A percentile compares a stretch with the other conserved stretches of the same genome.
These are phyloP conservation scores for Geotrichum europaeum DNA, from an alignment of 1,139 yeast species.

Conservation along the genomic window DNA sequence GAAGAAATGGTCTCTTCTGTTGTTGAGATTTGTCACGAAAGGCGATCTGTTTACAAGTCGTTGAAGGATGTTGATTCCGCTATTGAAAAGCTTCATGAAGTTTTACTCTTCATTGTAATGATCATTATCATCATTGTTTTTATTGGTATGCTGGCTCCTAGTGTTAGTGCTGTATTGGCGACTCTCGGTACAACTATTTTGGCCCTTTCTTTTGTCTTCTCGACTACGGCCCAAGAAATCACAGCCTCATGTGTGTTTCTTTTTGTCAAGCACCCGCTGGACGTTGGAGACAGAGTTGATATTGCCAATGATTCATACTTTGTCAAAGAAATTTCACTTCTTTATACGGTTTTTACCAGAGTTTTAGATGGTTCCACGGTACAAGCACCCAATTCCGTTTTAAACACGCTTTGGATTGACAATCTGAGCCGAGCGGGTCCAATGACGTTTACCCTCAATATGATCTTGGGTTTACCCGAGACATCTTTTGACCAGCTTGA, in stretches of 20 bases:
- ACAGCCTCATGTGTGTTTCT: constrained; percentile 39
- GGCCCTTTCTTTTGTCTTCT: constrained; percentile 38
- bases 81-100: constrained; percentile 36
- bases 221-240: constrained; percentile 38
- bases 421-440: constrained; percentile 38
- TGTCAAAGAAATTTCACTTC: constrained; percentile 35
- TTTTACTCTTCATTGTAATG: constrained; percentile 34
- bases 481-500: constrained; percentile 36
- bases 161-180: constrained; percentile 38
- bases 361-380: constrained; percentile 30
- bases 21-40: constrained; percentile 34
- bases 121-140: constrained; percentile 36
- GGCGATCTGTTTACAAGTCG: constrained; percentile 36
- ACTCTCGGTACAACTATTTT: constrained; percentile 39
- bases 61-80: constrained; percentile 40
- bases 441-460: constrained; percentile 28
- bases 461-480: constrained; percentile 36
- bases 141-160: constrained; percentile 40
- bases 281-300: constrained; percentile 39
- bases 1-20: constrained; percentile 37
- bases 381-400: constrained; percentile 38
- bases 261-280: constrained; percentile 41
- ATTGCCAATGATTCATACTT: constrained; percentile 25
- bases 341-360: constrained; percentile 36
- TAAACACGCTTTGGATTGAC: constrained; percentile 38